Evolutionary conservation across 768 basidiomycete genomes (phyloP).

Genomic region (Termitomyces sp.): DNA sequence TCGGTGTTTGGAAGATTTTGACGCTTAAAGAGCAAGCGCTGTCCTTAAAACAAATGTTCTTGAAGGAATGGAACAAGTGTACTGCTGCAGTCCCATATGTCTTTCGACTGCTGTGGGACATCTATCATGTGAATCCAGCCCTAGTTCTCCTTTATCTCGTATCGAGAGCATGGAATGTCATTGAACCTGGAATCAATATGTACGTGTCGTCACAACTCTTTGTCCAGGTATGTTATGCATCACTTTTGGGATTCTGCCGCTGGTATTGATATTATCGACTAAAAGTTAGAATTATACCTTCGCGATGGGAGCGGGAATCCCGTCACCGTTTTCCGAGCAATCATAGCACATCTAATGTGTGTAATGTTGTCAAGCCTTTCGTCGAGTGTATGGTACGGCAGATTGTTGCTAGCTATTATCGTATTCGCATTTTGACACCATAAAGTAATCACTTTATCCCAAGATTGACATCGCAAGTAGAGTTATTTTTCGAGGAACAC

Average conservation of each 20-base stretch:
- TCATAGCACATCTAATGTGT: slow-evolving; percentile 4
- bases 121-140: slow-evolving; percentile 8
- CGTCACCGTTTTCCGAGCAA: neutral
- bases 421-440: neutral
- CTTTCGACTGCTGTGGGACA: slow-evolving; percentile 4
- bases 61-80: slow-evolving; percentile 9
- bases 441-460: slow-evolving; percentile 2
- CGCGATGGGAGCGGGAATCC: slow-evolving; percentile 2
- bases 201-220: slow-evolving; percentile 11
- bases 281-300: slow-evolving; percentile 10
- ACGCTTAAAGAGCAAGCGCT: slow-evolving; percentile 6
- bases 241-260: neutral
- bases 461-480: slow-evolving; percentile 4
- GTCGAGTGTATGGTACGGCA: slow-evolving; percentile 2
- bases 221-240: slow-evolving; percentile 1
- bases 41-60: neutral
- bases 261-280: neutral
- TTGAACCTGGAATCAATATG: slow-evolving; percentile 12
- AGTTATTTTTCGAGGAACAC: slow-evolving; percentile 10
- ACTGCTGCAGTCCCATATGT: slow-evolving; percentile 3
- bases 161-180: slow-evolving; percentile 8
- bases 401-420: neutral
- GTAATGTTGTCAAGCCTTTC: slow-evolving; percentile 5
- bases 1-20: slow-evolving; percentile 11
- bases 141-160: slow-evolving; percentile 8